A percentile compares a stretch with the other conserved stretches of the same genome.
These are phyloP conservation scores for Mercurialis annua DNA, from an alignment of 345 rosid genomes.

Conservation along the genomic window DNA sequence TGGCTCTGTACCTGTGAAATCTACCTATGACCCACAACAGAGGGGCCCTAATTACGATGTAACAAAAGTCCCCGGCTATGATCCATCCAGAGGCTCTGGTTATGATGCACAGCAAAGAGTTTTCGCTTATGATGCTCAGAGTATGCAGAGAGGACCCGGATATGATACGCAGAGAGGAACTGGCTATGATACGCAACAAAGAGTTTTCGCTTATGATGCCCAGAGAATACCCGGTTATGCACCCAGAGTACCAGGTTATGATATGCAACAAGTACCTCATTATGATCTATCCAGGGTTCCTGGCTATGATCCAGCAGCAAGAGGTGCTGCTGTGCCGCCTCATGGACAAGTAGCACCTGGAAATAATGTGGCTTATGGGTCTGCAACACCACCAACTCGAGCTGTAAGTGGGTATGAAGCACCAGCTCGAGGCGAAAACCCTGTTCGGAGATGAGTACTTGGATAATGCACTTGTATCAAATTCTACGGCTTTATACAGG, in stretches of 20 bases:
- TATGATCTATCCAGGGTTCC: conserved; percentile 29
- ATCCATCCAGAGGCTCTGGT: conserved; percentile 32
- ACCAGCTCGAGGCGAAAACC: conserved; percentile 52
- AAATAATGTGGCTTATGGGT: conserved; percentile 45
- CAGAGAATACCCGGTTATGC: conserved; percentile 17
- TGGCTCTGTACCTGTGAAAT: conserved; percentile 42
- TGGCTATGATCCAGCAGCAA: conserved; percentile 41
- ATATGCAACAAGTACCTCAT: conserved; percentile 20
- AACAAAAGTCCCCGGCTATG: conserved; percentile 32
- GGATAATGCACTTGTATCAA: not conserved
- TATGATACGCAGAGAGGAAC: conserved; percentile 18
- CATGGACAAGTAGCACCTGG: conserved; percentile 38
- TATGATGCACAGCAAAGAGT: conserved; percentile 25
- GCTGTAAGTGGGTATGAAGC: conserved; percentile 39
- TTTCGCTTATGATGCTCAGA: conserved; percentile 8
- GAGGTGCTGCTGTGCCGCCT: conserved; percentile 33
- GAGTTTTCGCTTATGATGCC: conserved; percentile 25
- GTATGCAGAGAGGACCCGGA: conserved; percentile 21
- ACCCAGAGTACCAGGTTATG: conserved; percentile 24
- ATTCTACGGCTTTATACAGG: not conserved
- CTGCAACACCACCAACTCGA: conserved; percentile 58
- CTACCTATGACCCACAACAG: conserved; percentile 7
- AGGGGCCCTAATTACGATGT: conserved; percentile 19
- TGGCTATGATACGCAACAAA: conserved; percentile 20
- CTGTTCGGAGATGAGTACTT: conserved; percentile 45